Conservation (phyloP, 208 protist genomes). For the Hexamita inflata region DNA sequence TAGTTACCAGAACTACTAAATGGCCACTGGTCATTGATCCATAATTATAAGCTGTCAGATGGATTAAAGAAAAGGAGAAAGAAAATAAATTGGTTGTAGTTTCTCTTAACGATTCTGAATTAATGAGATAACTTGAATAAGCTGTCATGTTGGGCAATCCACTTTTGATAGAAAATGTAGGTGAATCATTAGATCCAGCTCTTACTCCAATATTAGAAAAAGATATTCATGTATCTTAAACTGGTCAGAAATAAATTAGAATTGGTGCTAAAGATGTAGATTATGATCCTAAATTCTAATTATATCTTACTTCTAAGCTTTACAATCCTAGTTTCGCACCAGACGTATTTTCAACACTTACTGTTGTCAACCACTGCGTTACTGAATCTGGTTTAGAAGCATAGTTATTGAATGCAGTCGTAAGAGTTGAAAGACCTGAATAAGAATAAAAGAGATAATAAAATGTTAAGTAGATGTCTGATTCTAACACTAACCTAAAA, state of each 20-base stretch:
- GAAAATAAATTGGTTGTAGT: slow-evolving; percentile 71
- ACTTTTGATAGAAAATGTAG: slow-evolving; percentile 89
- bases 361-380: slow-evolving; percentile 94
- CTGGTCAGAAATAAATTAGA: slow-evolving; percentile 4
- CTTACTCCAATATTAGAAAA: slow-evolving; percentile 90
- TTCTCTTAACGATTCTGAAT: slow-evolving; percentile 82
- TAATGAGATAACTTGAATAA: slow-evolving; percentile 84
- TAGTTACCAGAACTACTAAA: slow-evolving; percentile 68
- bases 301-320: slow-evolving; percentile 90
- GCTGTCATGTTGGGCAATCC: slow-evolving; percentile 87
- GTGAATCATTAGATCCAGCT: slow-evolving; percentile 93
- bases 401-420: slow-evolving; percentile 91
- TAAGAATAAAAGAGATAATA: slow-evolving; percentile 76
- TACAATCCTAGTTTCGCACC: slow-evolving; percentile 89
- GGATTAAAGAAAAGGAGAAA: slow-evolving; percentile 87
- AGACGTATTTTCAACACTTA: slow-evolving; percentile 84
- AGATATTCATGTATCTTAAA: slow-evolving; percentile 69
- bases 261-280: slow-evolving; percentile 77
- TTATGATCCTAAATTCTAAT: slow-evolving; percentile 83
- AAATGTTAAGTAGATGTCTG: slow-evolving; percentile 80
- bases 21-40: slow-evolving; percentile 92
- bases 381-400: slow-evolving; percentile 85
- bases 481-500: slow-evolving; percentile 81
- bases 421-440: slow-evolving; percentile 79
- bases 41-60: slow-evolving; percentile 89